phyloP scores from a whole-genome alignment of 805 yeast genomes.

The Candida nonsorbophila region DNA sequence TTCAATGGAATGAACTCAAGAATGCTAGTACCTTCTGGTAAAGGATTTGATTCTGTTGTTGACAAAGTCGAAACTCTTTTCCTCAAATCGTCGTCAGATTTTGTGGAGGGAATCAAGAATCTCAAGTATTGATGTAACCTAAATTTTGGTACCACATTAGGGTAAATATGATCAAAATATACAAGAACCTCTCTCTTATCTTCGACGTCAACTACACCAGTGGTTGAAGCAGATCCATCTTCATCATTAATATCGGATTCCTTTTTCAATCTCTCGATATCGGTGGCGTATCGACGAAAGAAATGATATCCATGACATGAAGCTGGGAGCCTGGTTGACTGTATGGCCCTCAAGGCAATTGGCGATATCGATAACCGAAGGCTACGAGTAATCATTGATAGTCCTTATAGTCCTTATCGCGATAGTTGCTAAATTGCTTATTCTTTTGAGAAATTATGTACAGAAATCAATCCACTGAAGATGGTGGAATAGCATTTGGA shows the following conservation, averaged over 20 bases:
- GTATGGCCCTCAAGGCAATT: background rate
- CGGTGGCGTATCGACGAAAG: slow-evolving; percentile 14
- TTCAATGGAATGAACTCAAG: slow-evolving; percentile 62
- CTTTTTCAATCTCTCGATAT: slow-evolving; percentile 25
- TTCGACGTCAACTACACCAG: slow-evolving; percentile 36
- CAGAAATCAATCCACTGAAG: slow-evolving; percentile 12
- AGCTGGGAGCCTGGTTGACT: background rate
- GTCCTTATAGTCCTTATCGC: no score
- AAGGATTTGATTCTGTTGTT: slow-evolving; percentile 14
- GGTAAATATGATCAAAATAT: slow-evolving; percentile 33
- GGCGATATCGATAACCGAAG: background rate
- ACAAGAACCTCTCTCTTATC: slow-evolving; percentile 25
- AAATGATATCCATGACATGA: no score
- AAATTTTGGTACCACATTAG: slow-evolving; percentile 20
- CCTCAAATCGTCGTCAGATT: slow-evolving; percentile 12
- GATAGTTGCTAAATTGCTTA: background rate
- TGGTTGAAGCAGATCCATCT: slow-evolving; percentile 28
- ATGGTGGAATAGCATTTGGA: slow-evolving; percentile 12
- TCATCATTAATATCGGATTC: slow-evolving; percentile 19
- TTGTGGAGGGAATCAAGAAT: slow-evolving; percentile 12
- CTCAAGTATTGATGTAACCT: slow-evolving; percentile 16
- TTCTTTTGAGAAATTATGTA: background rate
- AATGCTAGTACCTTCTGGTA: slow-evolving; percentile 34
- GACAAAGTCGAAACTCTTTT: slow-evolving; percentile 12
- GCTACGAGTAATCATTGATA: background rate